Evolutionary conservation across 164 flowering plant genomes (phyloP).

Genomic region (Annona squamosa): DNA sequence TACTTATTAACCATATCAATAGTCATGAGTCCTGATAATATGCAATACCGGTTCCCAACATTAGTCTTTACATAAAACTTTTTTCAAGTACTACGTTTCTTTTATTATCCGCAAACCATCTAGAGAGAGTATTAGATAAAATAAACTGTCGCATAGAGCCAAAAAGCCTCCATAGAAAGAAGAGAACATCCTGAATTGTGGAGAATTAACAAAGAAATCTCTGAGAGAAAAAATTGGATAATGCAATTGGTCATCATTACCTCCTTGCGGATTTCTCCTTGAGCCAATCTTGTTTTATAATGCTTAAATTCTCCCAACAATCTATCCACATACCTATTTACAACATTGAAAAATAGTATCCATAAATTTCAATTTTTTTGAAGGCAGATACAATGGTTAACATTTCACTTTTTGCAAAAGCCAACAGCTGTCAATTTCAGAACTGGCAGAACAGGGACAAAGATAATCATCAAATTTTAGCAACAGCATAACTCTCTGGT

Average conservation of each 20-base stretch:
- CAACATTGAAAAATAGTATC: background rate
- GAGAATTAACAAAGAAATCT: background rate
- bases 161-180: no score
- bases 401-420: background rate
- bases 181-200: background rate
- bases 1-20: no score
- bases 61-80: no score
- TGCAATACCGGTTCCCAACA: no score
- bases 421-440: background rate
- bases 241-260: constrained; percentile 25
- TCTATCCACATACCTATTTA: constrained; percentile 82
- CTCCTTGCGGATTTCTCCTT: constrained; percentile 82
- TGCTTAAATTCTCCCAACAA: constrained; percentile 97
- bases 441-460: background rate
- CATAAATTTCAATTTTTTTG: background rate
- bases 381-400: background rate
- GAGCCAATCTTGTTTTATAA: constrained; percentile 83
- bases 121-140: no score
- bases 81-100: no score
- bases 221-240: background rate
- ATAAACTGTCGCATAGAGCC: no score
- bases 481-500: no score
- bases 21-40: no score
- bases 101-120: no score
- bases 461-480: no score